Conservation (phyloP, 2,329 filamentous ascomycete genomes). For the Grosmannia penicillata region DNA sequence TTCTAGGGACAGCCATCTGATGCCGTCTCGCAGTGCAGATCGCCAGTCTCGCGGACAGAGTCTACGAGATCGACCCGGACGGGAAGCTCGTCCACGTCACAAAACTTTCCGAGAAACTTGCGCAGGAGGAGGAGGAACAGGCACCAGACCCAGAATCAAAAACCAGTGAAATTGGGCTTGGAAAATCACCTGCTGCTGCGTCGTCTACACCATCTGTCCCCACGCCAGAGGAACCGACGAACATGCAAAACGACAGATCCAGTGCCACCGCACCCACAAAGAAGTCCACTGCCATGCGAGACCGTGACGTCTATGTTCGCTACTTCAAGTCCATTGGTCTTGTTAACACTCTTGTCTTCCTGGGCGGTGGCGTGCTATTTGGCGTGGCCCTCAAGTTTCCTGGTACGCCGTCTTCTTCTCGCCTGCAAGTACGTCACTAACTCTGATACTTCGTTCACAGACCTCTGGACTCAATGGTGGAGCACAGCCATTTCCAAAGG, state of each 20-base stretch:
- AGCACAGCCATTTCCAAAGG: neutral
- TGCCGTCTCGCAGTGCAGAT: slow-evolving; percentile 4
- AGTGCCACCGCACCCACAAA: too few relatives aligned
- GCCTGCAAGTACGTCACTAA: neutral
- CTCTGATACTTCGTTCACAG: neutral
- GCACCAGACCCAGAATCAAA: too few relatives aligned
- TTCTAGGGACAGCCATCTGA: neutral
- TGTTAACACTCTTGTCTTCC: neutral
- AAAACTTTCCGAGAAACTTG: neutral
- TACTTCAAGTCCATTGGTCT: neutral
- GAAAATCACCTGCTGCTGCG: too few relatives aligned
- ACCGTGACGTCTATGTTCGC: neutral
- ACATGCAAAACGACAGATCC: too few relatives aligned
- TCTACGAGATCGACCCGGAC: neutral
- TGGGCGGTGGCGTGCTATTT: neutral
- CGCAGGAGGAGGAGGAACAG: neutral
- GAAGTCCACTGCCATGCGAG: neutral
- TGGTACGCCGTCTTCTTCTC: neutral
- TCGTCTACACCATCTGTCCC: too few relatives aligned
- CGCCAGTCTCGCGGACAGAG: slow-evolving; percentile 4
- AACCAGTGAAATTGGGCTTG: too few relatives aligned
- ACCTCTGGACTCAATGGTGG: neutral
- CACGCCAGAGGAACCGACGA: too few relatives aligned
- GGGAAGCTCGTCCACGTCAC: neutral
- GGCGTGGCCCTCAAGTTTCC: neutral